Percentiles rank a stretch among this genome's conserved stretches.
phyloP scores from a whole-genome alignment of 1,284 basidiomycete species.

The Takashimella tepidaria region DNA sequence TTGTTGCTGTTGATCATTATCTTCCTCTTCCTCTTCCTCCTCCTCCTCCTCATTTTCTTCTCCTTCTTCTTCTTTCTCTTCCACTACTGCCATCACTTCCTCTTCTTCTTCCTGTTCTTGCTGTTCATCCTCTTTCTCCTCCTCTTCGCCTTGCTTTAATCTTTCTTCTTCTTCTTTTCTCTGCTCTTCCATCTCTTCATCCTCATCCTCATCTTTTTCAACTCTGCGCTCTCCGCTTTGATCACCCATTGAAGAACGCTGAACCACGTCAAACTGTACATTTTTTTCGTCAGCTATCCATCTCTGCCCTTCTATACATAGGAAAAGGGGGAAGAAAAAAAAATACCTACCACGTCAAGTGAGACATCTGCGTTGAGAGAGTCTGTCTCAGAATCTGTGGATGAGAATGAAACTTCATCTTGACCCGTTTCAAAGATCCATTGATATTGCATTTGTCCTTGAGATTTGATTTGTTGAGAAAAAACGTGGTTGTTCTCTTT shows the following conservation, averaged over 20 bases:
- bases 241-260: too few relatives aligned
- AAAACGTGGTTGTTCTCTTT: constrained; percentile 11
- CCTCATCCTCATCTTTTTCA: neutral
- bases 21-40: constrained; percentile 7
- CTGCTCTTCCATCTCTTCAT: constrained; percentile 10
- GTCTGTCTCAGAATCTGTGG: constrained; percentile 33
- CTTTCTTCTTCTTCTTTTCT: neutral
- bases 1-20: constrained; percentile 3
- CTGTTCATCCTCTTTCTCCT: neutral
- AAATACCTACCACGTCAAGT: constrained; percentile 29
- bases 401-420: constrained; percentile 19
- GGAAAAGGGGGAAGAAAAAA: neutral
- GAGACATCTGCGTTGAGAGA: constrained; percentile 33
- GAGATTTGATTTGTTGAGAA: constrained; percentile 2
- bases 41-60: constrained; percentile 5
- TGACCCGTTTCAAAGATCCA: constrained; percentile 33
- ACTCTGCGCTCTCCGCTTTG: too few relatives aligned
- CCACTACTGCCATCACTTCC: neutral
- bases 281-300: constrained; percentile 19
- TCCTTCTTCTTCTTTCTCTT: constrained; percentile 3
- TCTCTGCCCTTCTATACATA: constrained; percentile 19
- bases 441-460: neutral
- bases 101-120: constrained; percentile 4
- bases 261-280: neutral
- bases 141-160: constrained; percentile 7